phyloP scores from a whole-genome alignment of 2,329 filamentous ascomycete genomes.

The Nemania sp. region DNA sequence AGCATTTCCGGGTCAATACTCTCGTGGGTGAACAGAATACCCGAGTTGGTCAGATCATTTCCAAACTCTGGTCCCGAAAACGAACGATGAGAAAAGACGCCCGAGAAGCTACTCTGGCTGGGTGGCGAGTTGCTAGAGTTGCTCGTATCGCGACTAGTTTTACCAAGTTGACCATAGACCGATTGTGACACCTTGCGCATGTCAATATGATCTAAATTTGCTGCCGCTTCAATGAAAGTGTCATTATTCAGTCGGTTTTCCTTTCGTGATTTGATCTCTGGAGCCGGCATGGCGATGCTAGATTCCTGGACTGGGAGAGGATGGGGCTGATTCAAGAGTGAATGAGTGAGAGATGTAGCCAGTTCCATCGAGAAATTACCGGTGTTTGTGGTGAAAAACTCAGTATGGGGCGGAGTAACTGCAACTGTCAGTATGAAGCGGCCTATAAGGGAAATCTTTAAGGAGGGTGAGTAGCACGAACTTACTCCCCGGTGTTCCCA shows the following conservation, averaged over 20 bases:
- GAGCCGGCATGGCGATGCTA: slow-evolving; percentile 38
- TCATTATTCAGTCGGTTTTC: slow-evolving; percentile 43
- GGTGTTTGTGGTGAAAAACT: slow-evolving; percentile 33
- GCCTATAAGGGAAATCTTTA: background rate
- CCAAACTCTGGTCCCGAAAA: slow-evolving; percentile 39
- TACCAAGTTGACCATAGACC: slow-evolving; percentile 37
- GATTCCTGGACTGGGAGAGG: slow-evolving; percentile 42
- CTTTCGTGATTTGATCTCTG: slow-evolving; percentile 50
- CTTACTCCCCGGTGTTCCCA: slow-evolving; percentile 35
- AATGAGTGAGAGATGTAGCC: slow-evolving; percentile 50
- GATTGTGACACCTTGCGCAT: slow-evolving; percentile 48
- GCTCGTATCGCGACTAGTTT: slow-evolving; percentile 31
- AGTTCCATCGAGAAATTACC: slow-evolving; percentile 43
- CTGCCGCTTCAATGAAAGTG: slow-evolving; percentile 26
- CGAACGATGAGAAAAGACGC: slow-evolving; percentile 35
- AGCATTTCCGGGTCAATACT: slow-evolving; percentile 24
- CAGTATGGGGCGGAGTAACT: slow-evolving; percentile 33
- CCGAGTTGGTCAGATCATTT: slow-evolving; percentile 37
- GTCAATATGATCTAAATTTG: slow-evolving; percentile 38
- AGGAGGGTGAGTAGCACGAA: slow-evolving; percentile 9
- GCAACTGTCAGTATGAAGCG: slow-evolving; percentile 14
- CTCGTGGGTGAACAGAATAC: slow-evolving; percentile 28
- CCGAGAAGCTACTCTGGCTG: slow-evolving; percentile 38
- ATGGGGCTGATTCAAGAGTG: slow-evolving; percentile 52
- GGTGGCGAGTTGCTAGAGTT: slow-evolving; percentile 37